Conservation (phyloP, 2,329 filamentous ascomycete species). For the Aureobasidium subglaciale region DNA sequence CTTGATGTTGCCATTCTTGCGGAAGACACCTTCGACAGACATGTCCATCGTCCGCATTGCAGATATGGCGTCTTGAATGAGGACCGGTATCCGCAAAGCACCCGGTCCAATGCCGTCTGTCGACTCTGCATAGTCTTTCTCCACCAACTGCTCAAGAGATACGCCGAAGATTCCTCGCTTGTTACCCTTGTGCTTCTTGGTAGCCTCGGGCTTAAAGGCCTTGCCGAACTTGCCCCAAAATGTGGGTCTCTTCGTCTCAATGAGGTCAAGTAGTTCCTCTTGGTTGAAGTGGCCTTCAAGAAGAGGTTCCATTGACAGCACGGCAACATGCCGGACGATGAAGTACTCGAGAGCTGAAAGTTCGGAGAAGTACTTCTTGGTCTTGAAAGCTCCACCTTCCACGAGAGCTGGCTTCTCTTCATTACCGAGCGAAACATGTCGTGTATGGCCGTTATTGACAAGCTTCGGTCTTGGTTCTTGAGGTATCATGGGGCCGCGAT, state of each 20-base stretch:
- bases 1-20: constrained; percentile 98
- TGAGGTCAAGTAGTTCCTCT: constrained; percentile 84
- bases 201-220: constrained; percentile 52
- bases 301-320: constrained; percentile 88
- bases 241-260: constrained; percentile 85
- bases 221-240: constrained; percentile 99
- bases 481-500: constrained; percentile 61
- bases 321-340: constrained; percentile 89
- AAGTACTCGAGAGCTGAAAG: constrained; percentile 94
- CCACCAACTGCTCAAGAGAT: constrained; percentile 77
- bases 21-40: constrained; percentile 95
- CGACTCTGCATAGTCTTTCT: constrained; percentile 93
- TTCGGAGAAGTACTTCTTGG: constrained; percentile 90
- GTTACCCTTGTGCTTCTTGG: constrained; percentile 71
- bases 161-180: constrained; percentile 95
- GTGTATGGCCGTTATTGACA: constrained; percentile 54
- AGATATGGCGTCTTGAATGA: constrained; percentile 89
- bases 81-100: constrained; percentile 79
- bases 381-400: constrained; percentile 43
- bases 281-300: constrained; percentile 86
- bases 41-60: constrained; percentile 99
- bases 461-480: constrained; percentile 62
- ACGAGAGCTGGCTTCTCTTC: constrained; percentile 34
- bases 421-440: constrained; percentile 54
- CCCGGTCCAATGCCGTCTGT: constrained; percentile 93